Evolutionary conservation across 1,139 yeast species (phyloP), one percentile per base, ranked within the genome.

Genomic region (Debaryomyces subglobosus): DNA sequence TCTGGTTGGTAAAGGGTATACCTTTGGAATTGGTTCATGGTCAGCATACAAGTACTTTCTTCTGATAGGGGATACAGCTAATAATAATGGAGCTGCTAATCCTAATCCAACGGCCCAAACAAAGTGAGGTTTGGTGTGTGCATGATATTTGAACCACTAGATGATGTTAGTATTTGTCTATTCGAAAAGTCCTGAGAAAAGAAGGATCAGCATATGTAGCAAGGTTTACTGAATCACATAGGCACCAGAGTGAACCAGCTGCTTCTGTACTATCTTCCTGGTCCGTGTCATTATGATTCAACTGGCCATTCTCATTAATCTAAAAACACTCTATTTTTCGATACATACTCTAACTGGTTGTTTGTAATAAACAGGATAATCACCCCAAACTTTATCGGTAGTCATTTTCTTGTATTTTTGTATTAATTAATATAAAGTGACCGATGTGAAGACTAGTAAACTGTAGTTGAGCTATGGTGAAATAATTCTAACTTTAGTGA

Each of bases 121-220:
- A 58, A 87, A 76, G 66, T 87, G 91, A 46, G 96, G 96, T 64
- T 84, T 83, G 57, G 83, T 83, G 71, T 87, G 89, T 37, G 94
- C 88, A 59, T 85, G 86, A 69, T 83, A 87, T 67, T 92, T 86
- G 53, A 84, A 69, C 87, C 90, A 88, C 89, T 86, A 54, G 30
- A 33, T 12, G n/a, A 20, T 45, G 72, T 69, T 71, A 68, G 74
- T 70, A 69, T 15, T 12, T 23, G 21, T 39, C 23, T 39, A 3
- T 34, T 12, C 13, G n/a, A 25, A n/a, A 8, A 7, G 21, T 20
- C n/a, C 9, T 12, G 5, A n/a, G 29, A 10, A 24, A 24, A 38
- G 13, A n/a, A n/a, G n/a, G n/a, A n/a, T n/a, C n/a, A n/a, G n/a
- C n/a, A n/a, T n/a, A n/a, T n/a, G n/a, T n/a, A n/a, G n/a, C n/a